Evolutionary conservation across 2,329 filamentous ascomycete genomes (phyloP).

Genomic region (Fusarium sp.): DNA sequence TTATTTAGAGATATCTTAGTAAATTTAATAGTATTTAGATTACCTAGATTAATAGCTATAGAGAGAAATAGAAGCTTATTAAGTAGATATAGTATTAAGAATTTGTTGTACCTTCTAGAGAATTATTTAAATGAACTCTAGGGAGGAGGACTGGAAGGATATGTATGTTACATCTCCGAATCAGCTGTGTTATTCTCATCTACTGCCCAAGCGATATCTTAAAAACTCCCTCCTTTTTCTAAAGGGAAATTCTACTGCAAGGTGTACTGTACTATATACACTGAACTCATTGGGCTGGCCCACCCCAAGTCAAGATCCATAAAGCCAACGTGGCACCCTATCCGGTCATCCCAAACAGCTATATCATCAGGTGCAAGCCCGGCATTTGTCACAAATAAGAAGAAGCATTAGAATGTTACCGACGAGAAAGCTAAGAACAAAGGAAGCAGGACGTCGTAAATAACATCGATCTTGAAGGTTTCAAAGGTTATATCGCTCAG

Average conservation of each 20-base stretch:
- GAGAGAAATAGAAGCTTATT: no score
- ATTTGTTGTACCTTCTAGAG: fast-evolving
- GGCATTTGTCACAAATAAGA: not conserved
- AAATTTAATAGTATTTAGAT: no score
- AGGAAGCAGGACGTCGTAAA: slow-evolving; percentile 16
- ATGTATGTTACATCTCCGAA: no score
- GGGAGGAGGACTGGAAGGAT: no score
- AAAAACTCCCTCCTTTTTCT: fast-evolving
- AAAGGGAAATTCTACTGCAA: fast-evolving
- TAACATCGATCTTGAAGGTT: not conserved
- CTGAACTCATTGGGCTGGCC: not conserved
- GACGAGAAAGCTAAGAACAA: slow-evolving; percentile 12
- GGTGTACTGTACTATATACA: not conserved
- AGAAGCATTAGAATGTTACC: slow-evolving; percentile 5
- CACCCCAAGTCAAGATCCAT: no score
- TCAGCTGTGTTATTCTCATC: no score
- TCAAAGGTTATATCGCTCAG: slow-evolving; percentile 26
- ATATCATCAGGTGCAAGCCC: slow-evolving; percentile 26
- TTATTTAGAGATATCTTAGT: fast-evolving
- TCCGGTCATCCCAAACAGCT: slow-evolving; percentile 18
- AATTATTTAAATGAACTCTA: no score
- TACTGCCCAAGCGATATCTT: no score
- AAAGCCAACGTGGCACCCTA: no score
- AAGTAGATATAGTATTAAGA: no score
- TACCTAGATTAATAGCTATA: no score